A percentile compares a stretch with the other conserved stretches of the same genome.
These are phyloP conservation scores for Calonectria pteridis DNA, from an alignment of 2,329 filamentous ascomycete genomes.

Conservation along the genomic window DNA sequence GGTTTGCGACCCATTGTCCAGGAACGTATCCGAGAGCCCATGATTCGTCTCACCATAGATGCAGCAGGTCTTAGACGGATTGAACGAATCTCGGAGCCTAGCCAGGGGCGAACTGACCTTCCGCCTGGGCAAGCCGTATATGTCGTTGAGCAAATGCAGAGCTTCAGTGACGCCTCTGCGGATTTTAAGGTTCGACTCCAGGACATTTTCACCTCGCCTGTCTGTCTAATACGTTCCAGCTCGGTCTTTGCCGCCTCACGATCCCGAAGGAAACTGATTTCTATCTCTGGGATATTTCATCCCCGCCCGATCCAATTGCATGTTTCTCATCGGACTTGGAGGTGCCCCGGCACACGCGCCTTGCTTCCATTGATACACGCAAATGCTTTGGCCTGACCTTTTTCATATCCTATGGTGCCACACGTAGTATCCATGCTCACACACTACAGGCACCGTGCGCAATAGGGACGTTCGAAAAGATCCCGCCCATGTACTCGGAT, in stretches of 20 bases:
- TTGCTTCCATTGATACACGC: neutral
- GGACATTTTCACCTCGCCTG: neutral
- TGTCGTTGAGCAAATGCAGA: neutral
- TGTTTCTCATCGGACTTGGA: neutral
- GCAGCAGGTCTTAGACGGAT: neutral
- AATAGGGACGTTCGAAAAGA: neutral
- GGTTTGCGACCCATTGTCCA: neutral
- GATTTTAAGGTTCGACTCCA: neutral
- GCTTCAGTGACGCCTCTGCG: neutral
- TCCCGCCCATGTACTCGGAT: neutral
- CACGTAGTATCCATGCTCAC: neutral
- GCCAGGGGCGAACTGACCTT: neutral
- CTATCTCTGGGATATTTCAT: conserved; percentile 9
- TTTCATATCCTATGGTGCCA: conserved; percentile 5
- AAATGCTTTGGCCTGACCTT: conserved; percentile 6
- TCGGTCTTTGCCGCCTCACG: neutral
- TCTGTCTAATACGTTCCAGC: neutral
- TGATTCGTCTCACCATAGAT: conserved; percentile 3
- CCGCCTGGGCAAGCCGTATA: neutral
- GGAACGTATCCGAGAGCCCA: neutral
- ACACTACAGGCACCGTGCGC: conserved; percentile 4
- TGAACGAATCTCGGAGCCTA: neutral
- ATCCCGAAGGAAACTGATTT: neutral
- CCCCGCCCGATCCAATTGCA: neutral
- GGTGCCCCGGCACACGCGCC: neutral